These are phyloP conservation scores for Fusarium anthophilum DNA, from an alignment of 2,329 filamentous ascomycete species.

Conservation along the genomic window DNA sequence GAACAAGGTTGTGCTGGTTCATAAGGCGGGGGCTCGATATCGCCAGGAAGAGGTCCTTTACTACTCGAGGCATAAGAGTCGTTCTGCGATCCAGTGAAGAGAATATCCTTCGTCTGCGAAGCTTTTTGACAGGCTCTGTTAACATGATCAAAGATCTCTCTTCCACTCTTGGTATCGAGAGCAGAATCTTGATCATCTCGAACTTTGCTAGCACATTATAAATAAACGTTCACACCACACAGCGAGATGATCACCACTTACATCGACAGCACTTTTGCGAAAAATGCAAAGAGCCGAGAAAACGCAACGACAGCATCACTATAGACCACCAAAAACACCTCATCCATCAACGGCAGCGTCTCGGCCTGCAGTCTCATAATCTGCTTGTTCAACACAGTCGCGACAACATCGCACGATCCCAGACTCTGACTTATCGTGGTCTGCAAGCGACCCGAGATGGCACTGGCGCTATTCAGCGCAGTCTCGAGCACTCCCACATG, in stretches of 20 bases:
- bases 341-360: constrained; percentile 38
- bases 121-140: constrained; percentile 27
- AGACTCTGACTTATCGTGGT: constrained; percentile 42
- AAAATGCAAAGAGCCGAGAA: constrained; percentile 39
- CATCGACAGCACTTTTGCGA: constrained; percentile 36
- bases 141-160: constrained; percentile 32
- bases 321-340: constrained; percentile 40
- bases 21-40: constrained; percentile 41
- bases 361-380: constrained; percentile 44
- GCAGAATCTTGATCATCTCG: constrained; percentile 40
- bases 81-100: constrained; percentile 7
- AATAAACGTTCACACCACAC: neutral
- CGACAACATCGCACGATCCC: constrained; percentile 42
- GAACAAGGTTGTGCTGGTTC: constrained; percentile 25
- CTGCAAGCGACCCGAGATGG: constrained; percentile 46
- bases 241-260: constrained; percentile 13
- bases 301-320: constrained; percentile 39
- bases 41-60: constrained; percentile 12
- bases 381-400: constrained; percentile 48
- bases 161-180: constrained; percentile 30
- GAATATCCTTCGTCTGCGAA: constrained; percentile 28
- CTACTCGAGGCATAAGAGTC: constrained; percentile 24
- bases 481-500: constrained; percentile 39
- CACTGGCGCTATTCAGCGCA: constrained; percentile 36
- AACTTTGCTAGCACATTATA: constrained; percentile 1